These are phyloP conservation scores for Calonectria pauciramosa DNA, from an alignment of 2,329 filamentous ascomycete species.

Conservation along the genomic window DNA sequence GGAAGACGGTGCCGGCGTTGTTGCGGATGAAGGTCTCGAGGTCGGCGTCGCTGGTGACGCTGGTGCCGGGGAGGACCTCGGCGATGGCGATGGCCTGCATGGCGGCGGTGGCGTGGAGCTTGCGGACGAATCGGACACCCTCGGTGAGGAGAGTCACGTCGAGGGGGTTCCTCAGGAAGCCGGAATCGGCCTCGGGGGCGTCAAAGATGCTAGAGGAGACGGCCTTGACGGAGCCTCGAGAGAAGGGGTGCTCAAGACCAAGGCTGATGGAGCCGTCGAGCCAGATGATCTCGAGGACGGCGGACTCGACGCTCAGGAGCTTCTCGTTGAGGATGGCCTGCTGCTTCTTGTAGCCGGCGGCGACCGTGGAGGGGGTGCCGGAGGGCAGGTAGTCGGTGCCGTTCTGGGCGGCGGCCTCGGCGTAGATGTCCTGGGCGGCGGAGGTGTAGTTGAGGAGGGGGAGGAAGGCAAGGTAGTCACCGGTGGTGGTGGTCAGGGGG, in stretches of 20 bases:
- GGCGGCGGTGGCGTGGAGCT: not conserved
- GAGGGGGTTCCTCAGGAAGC: constrained; percentile 21
- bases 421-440: not conserved
- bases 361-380: constrained; percentile 26
- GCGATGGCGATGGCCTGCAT: not conserved
- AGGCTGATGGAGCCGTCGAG: constrained; percentile 29
- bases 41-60: constrained; percentile 29
- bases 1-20: constrained; percentile 31
- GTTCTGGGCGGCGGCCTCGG: not conserved
- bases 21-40: constrained; percentile 34
- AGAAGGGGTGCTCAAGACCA: constrained; percentile 40
- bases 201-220: constrained; percentile 35
- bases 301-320: constrained; percentile 27
- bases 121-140: not conserved
- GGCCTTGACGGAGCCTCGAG: constrained; percentile 38
- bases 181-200: constrained; percentile 31
- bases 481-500: not conserved
- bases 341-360: constrained; percentile 35
- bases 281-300: constrained; percentile 37
- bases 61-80: not conserved
- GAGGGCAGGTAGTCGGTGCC: constrained; percentile 21
- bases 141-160: not conserved
- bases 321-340: constrained; percentile 32
- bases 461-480: not conserved
- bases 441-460: not conserved